A percentile compares a stretch with the other conserved stretches of the same genome.
Conservation (phyloP, 1,284 basidiomycete genomes). For the Malassezia yamatoensis region DNA sequence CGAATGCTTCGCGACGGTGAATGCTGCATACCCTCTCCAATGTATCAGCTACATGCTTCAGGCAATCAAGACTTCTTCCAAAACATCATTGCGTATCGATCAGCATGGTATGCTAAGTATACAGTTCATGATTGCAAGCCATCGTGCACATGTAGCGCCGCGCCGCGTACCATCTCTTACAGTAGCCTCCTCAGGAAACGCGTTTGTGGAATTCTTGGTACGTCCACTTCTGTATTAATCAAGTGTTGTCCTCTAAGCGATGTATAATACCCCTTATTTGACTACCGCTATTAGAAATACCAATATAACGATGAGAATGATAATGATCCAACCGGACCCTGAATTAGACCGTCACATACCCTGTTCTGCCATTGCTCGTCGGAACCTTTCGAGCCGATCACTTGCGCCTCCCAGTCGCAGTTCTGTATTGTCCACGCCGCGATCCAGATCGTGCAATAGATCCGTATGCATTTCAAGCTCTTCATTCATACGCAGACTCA, state of each 20-base stretch:
- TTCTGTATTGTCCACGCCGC: conserved; percentile 30
- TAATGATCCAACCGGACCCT: conserved; percentile 30
- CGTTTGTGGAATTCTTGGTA: conserved; percentile 34
- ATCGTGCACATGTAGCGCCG: conserved; percentile 14
- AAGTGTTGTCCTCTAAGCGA: conserved; percentile 25
- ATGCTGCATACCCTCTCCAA: conserved; percentile 1
- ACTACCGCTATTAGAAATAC: conserved; percentile 37
- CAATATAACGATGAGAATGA: conserved; percentile 30
- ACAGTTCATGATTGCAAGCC: conserved; percentile 38
- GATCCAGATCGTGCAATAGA: conserved; percentile 31
- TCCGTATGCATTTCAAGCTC: conserved; percentile 41
- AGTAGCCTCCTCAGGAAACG: conserved; percentile 25
- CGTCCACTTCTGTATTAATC: neutral
- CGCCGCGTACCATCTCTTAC: neutral
- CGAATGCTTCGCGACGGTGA: neutral
- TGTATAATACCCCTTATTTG: conserved; percentile 21
- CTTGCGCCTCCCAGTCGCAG: conserved; percentile 32
- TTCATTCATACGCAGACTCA: conserved; percentile 44
- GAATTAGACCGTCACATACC: conserved; percentile 23
- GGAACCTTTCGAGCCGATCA: conserved; percentile 27
- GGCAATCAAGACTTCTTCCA: conserved; percentile 27
- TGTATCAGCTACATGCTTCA: conserved; percentile 20
- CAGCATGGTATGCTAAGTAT: conserved; percentile 33
- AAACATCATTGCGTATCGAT: conserved; percentile 34
- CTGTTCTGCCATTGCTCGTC: conserved; percentile 32